Evolutionary conservation across 2,329 filamentous ascomycete genomes (phyloP).

Genomic region (Plenodomus biglobosus): DNA sequence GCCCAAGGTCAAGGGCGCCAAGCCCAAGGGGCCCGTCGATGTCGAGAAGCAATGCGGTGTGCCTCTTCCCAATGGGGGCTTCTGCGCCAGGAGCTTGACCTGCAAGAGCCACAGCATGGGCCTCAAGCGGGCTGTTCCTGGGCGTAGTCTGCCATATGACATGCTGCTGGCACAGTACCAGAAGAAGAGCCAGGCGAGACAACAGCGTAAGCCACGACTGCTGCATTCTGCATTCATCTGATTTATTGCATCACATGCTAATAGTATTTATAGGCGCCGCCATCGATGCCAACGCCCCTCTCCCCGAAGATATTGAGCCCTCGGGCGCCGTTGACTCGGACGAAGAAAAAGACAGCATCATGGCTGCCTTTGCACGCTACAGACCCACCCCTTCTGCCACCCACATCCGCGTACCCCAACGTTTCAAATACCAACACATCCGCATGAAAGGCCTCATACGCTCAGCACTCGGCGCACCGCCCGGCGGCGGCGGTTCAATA

Average conservation of each 20-base stretch:
- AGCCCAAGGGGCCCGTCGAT: conserved; percentile 89
- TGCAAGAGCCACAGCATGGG: conserved; percentile 98
- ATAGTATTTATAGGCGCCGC: conserved; percentile 68
- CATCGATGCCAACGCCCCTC: conserved; percentile 87
- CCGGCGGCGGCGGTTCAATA: conserved; percentile 27
- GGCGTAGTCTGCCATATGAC: conserved; percentile 85
- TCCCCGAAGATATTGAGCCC: conserved; percentile 79
- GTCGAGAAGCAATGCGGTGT: conserved; percentile 95
- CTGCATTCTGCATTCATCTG: background rate
- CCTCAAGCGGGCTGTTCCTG: conserved; percentile 83
- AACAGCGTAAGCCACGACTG: conserved; percentile 71
- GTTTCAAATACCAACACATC: conserved; percentile 60
- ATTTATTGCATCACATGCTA: no score
- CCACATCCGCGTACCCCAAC: conserved; percentile 57
- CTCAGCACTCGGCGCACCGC: conserved; percentile 56
- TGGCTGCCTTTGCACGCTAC: conserved; percentile 73
- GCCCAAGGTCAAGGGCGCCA: conserved; percentile 77
- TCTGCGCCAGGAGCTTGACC: conserved; percentile 83
- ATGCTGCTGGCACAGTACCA: conserved; percentile 70
- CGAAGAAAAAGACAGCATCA: conserved; percentile 87
- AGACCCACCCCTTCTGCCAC: conserved; percentile 76
- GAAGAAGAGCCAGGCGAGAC: conserved; percentile 99
- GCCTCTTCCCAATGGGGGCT: conserved; percentile 77
- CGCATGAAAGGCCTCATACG: conserved; percentile 66
- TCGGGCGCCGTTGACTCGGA: conserved; percentile 81